phyloP scores from a whole-genome alignment of 768 basidiomycete species.

The Trametes cingulata region DNA sequence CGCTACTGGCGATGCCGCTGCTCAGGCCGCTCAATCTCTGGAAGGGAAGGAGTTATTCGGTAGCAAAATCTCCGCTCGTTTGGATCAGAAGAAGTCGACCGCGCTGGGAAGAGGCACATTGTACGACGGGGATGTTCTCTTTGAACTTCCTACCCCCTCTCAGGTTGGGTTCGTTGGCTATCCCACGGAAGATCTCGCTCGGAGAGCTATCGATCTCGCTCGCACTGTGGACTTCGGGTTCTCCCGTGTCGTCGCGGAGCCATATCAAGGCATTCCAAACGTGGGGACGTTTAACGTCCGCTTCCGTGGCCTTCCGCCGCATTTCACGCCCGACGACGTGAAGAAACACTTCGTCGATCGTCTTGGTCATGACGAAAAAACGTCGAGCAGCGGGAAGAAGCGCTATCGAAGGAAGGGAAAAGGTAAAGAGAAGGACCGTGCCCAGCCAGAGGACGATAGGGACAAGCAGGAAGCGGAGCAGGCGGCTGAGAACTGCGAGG shows the following conservation, averaged over 20 bases:
- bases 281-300: slow-evolving; percentile 62
- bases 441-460: background rate
- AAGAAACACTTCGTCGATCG: slow-evolving; percentile 6
- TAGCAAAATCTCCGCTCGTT: slow-evolving; percentile 42
- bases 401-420: background rate
- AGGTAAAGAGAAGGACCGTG: background rate
- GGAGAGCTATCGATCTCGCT: slow-evolving; percentile 48
- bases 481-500: slow-evolving; percentile 36
- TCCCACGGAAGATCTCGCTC: slow-evolving; percentile 46
- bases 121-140: slow-evolving; percentile 53
- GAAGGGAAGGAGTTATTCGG: slow-evolving; percentile 47
- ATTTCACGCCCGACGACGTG: slow-evolving; percentile 43
- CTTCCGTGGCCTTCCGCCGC: slow-evolving; percentile 54
- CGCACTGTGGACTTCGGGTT: slow-evolving; percentile 40
- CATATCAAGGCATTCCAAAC: slow-evolving; percentile 59
- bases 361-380: background rate
- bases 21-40: slow-evolving; percentile 51
- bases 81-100: slow-evolving; percentile 43
- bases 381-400: background rate
- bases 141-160: slow-evolving; percentile 61
- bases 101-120: slow-evolving; percentile 41
- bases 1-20: slow-evolving; percentile 48
- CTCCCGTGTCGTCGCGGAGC: slow-evolving; percentile 44
- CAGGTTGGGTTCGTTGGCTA: slow-evolving; percentile 68
- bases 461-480: background rate